Conservation (phyloP, 495 filamentous ascomycete genomes). For the Saxophila tyrrhenica region DNA sequence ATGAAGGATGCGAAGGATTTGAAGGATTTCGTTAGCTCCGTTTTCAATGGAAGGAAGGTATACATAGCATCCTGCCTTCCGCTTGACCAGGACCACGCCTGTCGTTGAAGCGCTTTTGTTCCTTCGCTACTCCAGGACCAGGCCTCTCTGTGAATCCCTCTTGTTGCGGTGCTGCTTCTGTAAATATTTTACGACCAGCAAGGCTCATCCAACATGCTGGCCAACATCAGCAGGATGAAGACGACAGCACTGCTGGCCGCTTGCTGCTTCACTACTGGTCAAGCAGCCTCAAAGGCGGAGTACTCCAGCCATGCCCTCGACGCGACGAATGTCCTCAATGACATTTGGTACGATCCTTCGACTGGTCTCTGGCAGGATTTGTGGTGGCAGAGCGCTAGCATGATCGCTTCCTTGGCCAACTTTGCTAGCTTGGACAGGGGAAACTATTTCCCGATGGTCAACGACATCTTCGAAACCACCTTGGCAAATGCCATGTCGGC, state of each 20-base stretch:
- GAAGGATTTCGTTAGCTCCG: no score
- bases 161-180: no score
- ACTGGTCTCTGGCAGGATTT: conserved; percentile 30
- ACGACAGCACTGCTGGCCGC: neutral
- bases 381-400: conserved; percentile 73
- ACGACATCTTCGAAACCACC: conserved; percentile 16
- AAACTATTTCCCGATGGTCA: conserved; percentile 7
- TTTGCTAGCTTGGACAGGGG: neutral
- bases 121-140: no score
- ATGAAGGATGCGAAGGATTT: no score
- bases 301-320: conserved; percentile 3
- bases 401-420: conserved; percentile 35
- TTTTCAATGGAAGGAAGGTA: no score
- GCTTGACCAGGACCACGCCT: no score
- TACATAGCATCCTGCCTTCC: no score
- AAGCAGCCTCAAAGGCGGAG: neutral
- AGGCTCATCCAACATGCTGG: neutral
- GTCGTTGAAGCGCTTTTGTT: no score
- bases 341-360: conserved; percentile 18
- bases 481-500: conserved; percentile 7
- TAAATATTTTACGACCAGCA: no score
- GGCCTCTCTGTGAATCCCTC: no score
- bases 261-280: no score
- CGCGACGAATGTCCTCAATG: conserved; percentile 4
- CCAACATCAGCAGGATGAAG: neutral